Percentiles rank a stretch among this genome's conserved stretches.
phyloP scores from a whole-genome alignment of 139 green algal species.

The Chlamydomonas sp. region DNA sequence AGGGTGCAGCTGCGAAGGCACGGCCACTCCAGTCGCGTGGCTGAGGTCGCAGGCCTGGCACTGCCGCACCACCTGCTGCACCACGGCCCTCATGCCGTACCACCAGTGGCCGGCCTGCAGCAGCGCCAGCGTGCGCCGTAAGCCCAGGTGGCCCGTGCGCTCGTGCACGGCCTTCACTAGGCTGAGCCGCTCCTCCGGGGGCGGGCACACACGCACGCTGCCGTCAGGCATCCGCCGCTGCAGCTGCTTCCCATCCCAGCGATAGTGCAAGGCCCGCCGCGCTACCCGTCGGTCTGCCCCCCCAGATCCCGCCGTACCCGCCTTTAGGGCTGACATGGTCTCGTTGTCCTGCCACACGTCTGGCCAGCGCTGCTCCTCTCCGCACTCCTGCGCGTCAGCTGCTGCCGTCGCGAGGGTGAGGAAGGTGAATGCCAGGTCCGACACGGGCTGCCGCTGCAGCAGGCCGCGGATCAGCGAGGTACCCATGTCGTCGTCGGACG shows the following conservation, averaged over 20 bases:
- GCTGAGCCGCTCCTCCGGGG: neutral
- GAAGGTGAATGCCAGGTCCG: conserved; percentile 3
- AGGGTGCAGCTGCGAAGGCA: neutral
- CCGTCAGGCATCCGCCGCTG: neutral
- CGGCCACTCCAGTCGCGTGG: neutral
- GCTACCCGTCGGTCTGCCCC: neutral
- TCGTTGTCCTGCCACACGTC: neutral
- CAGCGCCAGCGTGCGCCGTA: neutral
- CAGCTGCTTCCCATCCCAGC: neutral
- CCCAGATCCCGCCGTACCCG: neutral
- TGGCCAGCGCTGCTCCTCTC: no score
- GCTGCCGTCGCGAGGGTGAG: neutral
- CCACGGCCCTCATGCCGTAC: neutral
- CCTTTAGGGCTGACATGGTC: no score
- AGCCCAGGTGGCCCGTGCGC: neutral
- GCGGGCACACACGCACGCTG: neutral
- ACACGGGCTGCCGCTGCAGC: neutral
- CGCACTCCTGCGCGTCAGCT: no score
- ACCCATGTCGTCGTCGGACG: neutral
- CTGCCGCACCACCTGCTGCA: neutral
- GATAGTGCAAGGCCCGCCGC: neutral
- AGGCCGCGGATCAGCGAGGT: neutral
- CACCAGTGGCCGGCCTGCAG: neutral
- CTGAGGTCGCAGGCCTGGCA: neutral
- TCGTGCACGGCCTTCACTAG: neutral